Base-by-base conservation (phyloP, 2,329 filamentous ascomycete genomes). In the Claviceps paspali region DNA sequence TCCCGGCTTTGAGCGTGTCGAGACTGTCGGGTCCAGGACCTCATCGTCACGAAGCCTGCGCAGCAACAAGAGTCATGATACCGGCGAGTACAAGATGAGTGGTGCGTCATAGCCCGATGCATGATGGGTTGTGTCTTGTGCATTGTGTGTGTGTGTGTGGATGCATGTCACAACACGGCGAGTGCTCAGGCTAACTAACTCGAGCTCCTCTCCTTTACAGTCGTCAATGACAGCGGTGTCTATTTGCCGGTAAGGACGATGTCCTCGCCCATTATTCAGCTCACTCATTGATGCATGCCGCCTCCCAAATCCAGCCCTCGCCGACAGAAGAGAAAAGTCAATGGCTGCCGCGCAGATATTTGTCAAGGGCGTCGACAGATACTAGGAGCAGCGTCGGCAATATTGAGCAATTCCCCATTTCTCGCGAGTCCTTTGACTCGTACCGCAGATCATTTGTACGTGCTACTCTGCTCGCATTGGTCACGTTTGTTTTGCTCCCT, bases 391-490 rank as follows among this genome's bases (percentile, higher is more conserved):
- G 80, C 48, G 65, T 83, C 41, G 76, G 78, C 49, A 85, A 93
- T 43, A 87, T 86, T 49, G 88, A 96, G 54, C 86, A 82, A 11
- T 96, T 96, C 56, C 85, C 82, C 45, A 96, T 96, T 55, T 94
- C 87, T 27, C 75, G 88, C 51, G 91, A 96, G 62, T 95, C 87
- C 2, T 96, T 96, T 53, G 91, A 96, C 56, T 94, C 87, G 3
- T 96, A 96, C 61, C 73, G 91, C 45, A 77, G 91, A 51, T 95
- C 87, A 45, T 96, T 96, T 64, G 88, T 94, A 71, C 49, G 80
- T 67, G 11, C n/a, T n/a, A n/a, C n/a, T n/a, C n/a, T 11, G 27
- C 27, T 14, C 14, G n/a, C n/a, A n/a, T n/a, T n/a, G n/a, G n/a
- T n/a, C n/a, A n/a, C n/a, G n/a, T 22, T 8, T 8, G 8, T 22